phyloP scores from a whole-genome alignment of 805 yeast genomes.

The Dipodascus albidus region DNA sequence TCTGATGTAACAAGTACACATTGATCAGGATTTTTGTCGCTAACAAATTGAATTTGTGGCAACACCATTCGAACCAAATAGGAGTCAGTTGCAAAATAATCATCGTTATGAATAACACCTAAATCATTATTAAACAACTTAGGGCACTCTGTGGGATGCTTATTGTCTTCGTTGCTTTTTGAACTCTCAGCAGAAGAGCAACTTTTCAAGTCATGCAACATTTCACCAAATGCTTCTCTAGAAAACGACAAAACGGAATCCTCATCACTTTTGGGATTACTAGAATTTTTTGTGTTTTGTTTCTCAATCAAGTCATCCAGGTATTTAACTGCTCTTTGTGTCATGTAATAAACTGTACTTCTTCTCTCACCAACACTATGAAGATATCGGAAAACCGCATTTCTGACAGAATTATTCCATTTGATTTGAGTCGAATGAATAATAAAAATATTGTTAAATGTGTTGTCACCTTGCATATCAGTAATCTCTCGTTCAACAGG shows the following conservation, averaged over 20 bases:
- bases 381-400: conserved; percentile 49
- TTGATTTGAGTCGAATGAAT: conserved; percentile 62
- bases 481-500: conserved; percentile 10
- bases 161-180: not conserved
- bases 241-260: not conserved
- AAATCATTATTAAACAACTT: conserved; percentile 9
- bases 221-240: conserved; percentile 1
- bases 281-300: not conserved
- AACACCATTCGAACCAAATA: conserved; percentile 57
- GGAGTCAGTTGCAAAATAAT: conserved; percentile 35
- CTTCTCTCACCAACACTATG: conserved; percentile 36
- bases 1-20: conserved; percentile 68
- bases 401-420: conserved; percentile 66
- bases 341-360: conserved; percentile 33
- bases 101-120: conserved; percentile 3
- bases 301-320: conserved; percentile 37
- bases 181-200: not conserved
- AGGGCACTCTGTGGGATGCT: conserved; percentile 8
- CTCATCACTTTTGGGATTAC: not conserved
- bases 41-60: conserved; percentile 71
- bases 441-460: conserved; percentile 57
- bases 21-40: conserved; percentile 39
- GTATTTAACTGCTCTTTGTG: conserved; percentile 38
- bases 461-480: conserved; percentile 8
- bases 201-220: not conserved